Evolutionary conservation across 2,329 filamentous ascomycete species (phyloP), one percentile per base, ranked within the genome.

Genomic region (Xylariaceae sp.): DNA sequence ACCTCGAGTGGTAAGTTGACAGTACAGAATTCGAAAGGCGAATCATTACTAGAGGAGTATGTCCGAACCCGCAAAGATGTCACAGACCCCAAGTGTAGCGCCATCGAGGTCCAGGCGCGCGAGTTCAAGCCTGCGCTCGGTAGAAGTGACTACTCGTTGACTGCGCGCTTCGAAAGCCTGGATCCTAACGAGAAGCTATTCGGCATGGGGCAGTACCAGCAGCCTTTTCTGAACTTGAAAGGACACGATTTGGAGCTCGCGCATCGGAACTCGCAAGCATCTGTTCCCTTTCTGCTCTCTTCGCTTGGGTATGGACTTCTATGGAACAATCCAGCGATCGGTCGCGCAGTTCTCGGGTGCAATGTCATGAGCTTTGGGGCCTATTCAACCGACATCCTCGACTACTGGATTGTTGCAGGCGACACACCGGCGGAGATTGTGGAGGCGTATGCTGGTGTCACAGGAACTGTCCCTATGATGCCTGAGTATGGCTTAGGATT

Each of bases 161-260:
- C 80, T 0, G 69, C 76, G 55, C 72, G 83, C 0, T 75, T 86
- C 46, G 82, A 86, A 61, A 78, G 48, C 17, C 1, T 32, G 6
- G 22, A 44, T 31, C 14, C 50, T 0, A 68, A 76, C 15, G 83
- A 86, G 62, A 80, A 76, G 59, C 77, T 86, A n/a, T 86, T 75
- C 58, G 83, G 83, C 17, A 86, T 86, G 82, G 83, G 83, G 0
- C 83, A 86, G 64, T 86, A 86, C 52, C 83, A 86, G 58, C 82
- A 86, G 56, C 77, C 80, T 0, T 74, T 71, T 45, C 68, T 86
- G n/a, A 74, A 86, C 59, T 70, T 86, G 43, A 86, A 85, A 56
- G 83, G 83, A 0, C 61, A 71, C 0, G 81, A 86, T 49, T 63
- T 86, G 1, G 83, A 86, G 59, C 73, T 86, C 2, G 82, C 83